Base-by-base conservation (phyloP, 2,329 filamentous ascomycete species). In the Pezicula radicicola region DNA sequence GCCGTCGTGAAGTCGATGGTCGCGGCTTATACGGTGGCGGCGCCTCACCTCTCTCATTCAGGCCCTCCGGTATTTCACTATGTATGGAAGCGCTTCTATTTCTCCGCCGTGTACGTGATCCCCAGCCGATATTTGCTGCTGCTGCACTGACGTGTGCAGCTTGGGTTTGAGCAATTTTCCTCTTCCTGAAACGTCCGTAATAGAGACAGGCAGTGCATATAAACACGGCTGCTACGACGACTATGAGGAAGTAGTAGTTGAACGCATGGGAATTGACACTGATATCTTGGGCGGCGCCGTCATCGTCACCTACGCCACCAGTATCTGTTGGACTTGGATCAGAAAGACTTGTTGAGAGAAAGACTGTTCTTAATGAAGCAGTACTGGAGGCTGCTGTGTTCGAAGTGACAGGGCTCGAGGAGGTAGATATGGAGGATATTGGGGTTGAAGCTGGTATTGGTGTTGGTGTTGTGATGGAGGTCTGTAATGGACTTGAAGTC, bases 41-140 rank as follows among this genome's bases (percentile, higher is more conserved):
- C 9, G 83, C 81, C 64, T 87, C 82, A 27, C 84, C 84, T 41
- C 76, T 67, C 68, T 86, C 83, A 62, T 87, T 77, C 51, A 87
- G 66, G 0, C 84, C 84, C 56, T 87, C 84, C 43, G 77, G 49
- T 27, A 51, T 51, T 35, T 33, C 42, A 33, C 30, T 33, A 15
- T 8, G 21, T 27, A 27, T 7, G 5, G 42, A 16, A n/a, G 9
- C 37, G 13, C 33, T 43, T 39, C 18, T 45, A 21, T 28, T 37
- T 35, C 13, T 39, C 8, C 19, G 48, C 25, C 3, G 25, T 43
- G 12, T 45, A 9, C 25, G 42, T 16, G 15, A 13, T 45, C 42
- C 19, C n/a, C 19, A 21, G 9, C 19, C 9, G 30, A 33, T 13
- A 10, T 33, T 13, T 13, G 9, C 30, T 33, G 30, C 30, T 33